Evolutionary conservation across 768 basidiomycete species (phyloP).

Genomic region (Neoboletus magnificus): DNA sequence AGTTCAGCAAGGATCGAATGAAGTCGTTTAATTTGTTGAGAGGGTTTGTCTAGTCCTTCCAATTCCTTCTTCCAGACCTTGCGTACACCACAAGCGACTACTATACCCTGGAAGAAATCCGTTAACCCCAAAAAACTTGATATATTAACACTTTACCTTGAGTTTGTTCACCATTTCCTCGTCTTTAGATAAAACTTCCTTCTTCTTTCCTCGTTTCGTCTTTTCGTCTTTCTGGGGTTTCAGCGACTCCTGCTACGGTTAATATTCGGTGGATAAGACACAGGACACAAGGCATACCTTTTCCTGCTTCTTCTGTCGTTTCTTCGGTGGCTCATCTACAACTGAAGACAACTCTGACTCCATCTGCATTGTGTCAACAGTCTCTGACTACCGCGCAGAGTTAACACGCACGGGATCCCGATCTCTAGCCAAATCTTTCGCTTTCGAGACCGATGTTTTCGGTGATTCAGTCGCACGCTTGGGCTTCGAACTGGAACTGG

Average conservation of each 20-base stretch:
- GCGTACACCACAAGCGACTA: slow-evolving; percentile 73
- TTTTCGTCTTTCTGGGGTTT: slow-evolving; percentile 29
- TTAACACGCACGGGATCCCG: slow-evolving; percentile 23
- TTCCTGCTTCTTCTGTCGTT: slow-evolving; percentile 41
- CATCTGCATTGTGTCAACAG: slow-evolving; percentile 13
- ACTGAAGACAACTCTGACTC: slow-evolving; percentile 57
- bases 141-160: slow-evolving; percentile 47
- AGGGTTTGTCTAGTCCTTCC: slow-evolving; percentile 50
- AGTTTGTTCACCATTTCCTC: slow-evolving; percentile 73
- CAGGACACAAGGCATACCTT: slow-evolving; percentile 23
- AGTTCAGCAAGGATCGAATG: slow-evolving; percentile 63
- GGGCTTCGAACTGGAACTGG: slow-evolving; percentile 6
- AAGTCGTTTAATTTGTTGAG: slow-evolving; percentile 63
- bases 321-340: slow-evolving; percentile 53
- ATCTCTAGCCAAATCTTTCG: slow-evolving; percentile 7
- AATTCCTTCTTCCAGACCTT: slow-evolving; percentile 78
- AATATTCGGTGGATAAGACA: not conserved
- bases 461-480: not conserved
- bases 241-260: slow-evolving; percentile 15
- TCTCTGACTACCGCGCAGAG: slow-evolving; percentile 20
- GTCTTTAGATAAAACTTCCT: slow-evolving; percentile 46
- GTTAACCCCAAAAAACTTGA: not conserved
- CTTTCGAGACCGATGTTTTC: slow-evolving; percentile 4
- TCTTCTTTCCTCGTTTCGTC: slow-evolving; percentile 32
- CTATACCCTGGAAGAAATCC: slow-evolving; percentile 46